Conservation (phyloP, 2,329 filamentous ascomycete genomes). For the Zasmidium citrigriseum region DNA sequence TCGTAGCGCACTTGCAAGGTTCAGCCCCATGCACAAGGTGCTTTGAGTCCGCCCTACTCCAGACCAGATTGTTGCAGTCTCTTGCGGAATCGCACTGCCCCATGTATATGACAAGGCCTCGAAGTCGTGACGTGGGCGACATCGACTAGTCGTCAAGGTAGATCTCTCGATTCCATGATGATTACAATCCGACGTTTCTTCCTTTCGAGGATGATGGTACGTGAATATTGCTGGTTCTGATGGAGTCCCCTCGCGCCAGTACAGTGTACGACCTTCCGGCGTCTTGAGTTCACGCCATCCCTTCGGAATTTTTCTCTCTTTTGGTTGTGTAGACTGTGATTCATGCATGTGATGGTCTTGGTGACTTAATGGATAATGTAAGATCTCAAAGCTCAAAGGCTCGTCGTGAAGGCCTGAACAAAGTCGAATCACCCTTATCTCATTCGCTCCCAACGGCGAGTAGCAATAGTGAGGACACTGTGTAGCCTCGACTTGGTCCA, state of each 20-base stretch:
- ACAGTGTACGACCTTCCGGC: neutral
- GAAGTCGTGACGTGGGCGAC: neutral
- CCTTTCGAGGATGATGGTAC: neutral
- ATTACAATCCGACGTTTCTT: neutral
- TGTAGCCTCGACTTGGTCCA: no score
- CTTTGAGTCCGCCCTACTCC: neutral
- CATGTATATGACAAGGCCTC: neutral
- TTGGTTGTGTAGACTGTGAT: neutral
- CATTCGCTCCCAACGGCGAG: neutral
- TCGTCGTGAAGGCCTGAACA: neutral
- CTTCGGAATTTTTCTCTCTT: neutral
- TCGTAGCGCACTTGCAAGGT: neutral
- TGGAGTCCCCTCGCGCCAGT: neutral
- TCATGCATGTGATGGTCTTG: neutral
- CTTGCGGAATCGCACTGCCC: neutral
- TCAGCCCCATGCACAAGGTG: neutral
- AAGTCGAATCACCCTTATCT: neutral
- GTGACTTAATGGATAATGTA: neutral
- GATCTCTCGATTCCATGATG: no score
- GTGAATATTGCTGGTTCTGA: neutral
- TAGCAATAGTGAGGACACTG: neutral
- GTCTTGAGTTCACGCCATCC: neutral
- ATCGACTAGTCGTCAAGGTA: no score
- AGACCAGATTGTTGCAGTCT: neutral
- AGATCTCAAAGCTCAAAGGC: neutral